Evolutionary conservation across 495 filamentous ascomycete species (phyloP), one percentile per base, ranked within the genome.

Genomic region (Endocarpon pusillum): DNA sequence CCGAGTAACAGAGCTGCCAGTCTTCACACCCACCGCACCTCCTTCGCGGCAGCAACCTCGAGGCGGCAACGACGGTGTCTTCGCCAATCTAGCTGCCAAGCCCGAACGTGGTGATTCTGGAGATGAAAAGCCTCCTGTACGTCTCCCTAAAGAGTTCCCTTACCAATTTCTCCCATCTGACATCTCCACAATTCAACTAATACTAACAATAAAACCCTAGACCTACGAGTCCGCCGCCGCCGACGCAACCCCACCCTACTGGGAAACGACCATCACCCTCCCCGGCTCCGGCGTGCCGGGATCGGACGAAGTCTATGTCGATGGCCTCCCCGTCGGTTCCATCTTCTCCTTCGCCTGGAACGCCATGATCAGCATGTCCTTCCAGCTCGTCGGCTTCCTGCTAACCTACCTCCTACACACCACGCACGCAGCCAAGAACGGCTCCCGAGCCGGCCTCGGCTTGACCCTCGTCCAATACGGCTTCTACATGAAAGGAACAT

Each of bases 181-280:
- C 12, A 15, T 7, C 35, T 25, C 21, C 11, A 7, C 11, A 34
- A 11, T 21, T 15, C 39, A 14, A 11, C 17, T n/a, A 18, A 17
- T 4, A 2, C 15, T 3, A 17, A 11, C 26, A 1, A 10, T n/a
- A 27, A 10, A 18, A 15, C 12, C 5, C 5, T 41, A 96, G 85
- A 82, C 86, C 15, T 97, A 97, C 59, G 91, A 97, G 67, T 85
- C 94, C 73, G 89, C 89, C 4, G 89, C 89, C 7, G 87, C 87
- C 12, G 89, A 97, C 58, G 82, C 87, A 15, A 84, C 89, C 22
- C 89, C 89, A 0, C 89, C 91, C 2, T 97, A 96, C 54, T 97
- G 89, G 89, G 89, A 97, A 58, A 96, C 87, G 12, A 94, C 89
- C 2, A 94, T 97, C 45, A 67, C 96, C 36, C 83, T 87, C 2